Base-by-base conservation (phyloP, 2,329 filamentous ascomycete species). In the Phyllosticta ampelicida region DNA sequence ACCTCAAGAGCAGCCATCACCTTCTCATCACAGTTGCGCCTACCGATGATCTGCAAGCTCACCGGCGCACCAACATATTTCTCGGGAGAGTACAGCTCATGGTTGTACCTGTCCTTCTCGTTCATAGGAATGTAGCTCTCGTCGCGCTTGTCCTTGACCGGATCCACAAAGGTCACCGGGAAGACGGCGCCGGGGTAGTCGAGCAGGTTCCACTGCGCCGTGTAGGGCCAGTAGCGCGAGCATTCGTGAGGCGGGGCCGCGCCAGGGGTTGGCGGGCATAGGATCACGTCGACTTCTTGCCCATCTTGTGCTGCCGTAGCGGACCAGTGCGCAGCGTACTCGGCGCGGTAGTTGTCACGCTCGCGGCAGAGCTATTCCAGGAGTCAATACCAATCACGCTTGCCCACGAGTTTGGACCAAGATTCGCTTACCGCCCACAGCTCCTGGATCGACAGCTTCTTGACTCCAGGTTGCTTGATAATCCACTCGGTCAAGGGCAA, bases 201-300 rank as follows among this genome's bases (percentile, higher is more conserved):
- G 1, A 88, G 76, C 36, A 87, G 64, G 65, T 88, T 89, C 83
- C 84, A 88, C 60, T 84, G 78, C 0, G 78, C 73, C 0, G 83
- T 86, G 63, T 88, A 88, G 1, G 78, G 78, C 83, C 84, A 87
- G 63, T 81, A 81, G 48, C 70, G 74, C 67, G 85, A 64, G 60
- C 74, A 70, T 61, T 81, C 68, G 62, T 82, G 76, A 61, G 79
- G 70, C 54, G 54, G 63, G 10, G 64, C 65, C 1, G 64, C 63
- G 3, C 65, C 65, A 9, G 65, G 62, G 49, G 63, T 65, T 0
- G 75, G 78, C 0, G 85, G 85, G 58, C 79, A 83, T 0, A 87
- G 72, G 36, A 87, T 78, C 0, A 84, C 80, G 66, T 88, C 85
- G 9, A 85, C 75, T 53, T 53, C 51, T 5, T 30, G 51, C 11